Evolutionary conservation across 768 basidiomycete genomes (phyloP).

Genomic region (Xerocomellus amylosporus): DNA sequence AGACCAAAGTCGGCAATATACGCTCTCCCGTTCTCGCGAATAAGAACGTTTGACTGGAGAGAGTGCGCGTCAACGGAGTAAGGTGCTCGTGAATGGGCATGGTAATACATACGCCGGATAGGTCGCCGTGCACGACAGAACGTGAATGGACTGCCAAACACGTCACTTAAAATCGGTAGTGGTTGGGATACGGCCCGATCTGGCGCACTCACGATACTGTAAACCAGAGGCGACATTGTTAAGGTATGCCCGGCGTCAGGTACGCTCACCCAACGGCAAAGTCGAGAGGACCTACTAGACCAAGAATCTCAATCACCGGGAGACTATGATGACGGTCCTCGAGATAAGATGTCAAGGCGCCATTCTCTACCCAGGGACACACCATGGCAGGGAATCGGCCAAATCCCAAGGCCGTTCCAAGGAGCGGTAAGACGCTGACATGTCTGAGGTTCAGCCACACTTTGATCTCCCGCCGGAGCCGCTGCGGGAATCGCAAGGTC

Average conservation of each 20-base stretch:
- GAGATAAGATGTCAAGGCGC: not conserved
- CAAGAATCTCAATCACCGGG: not conserved
- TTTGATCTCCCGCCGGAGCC: constrained; percentile 3
- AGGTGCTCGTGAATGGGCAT: not conserved
- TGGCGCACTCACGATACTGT: constrained; percentile 2
- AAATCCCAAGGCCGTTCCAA: not conserved
- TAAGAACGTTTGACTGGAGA: constrained; percentile 5
- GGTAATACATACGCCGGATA: constrained; percentile 1
- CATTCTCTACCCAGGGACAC: constrained; percentile 2
- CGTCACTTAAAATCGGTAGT: not conserved
- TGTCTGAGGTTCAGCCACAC: constrained; percentile 1
- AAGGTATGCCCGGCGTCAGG: not conserved
- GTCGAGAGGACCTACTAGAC: not conserved
- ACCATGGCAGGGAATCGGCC: constrained; percentile 3
- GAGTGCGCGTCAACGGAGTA: not conserved
- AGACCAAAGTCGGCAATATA: constrained; percentile 6
- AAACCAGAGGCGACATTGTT: not conserved
- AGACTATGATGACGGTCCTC: not conserved
- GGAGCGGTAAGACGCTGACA: not conserved
- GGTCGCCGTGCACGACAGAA: constrained; percentile 9
- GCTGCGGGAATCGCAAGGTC: constrained; percentile 5
- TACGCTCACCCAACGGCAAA: not conserved
- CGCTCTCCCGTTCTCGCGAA: not conserved
- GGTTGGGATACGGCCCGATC: not conserved
- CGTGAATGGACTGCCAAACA: not conserved